phyloP scores from a whole-genome alignment of 768 basidiomycete species.

The Trametes sanguinea region DNA sequence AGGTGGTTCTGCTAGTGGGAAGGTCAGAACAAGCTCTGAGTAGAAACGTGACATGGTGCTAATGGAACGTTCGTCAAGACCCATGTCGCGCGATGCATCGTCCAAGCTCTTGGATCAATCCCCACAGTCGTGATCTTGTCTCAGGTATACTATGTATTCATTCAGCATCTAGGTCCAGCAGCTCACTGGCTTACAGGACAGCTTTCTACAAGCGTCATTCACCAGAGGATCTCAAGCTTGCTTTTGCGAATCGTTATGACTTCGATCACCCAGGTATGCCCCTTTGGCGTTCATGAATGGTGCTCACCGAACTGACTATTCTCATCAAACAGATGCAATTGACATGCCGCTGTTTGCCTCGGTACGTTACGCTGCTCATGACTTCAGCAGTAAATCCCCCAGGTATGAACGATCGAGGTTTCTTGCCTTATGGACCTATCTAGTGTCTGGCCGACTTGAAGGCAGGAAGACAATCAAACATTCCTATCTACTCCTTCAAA shows the following conservation, averaged over 20 bases:
- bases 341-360: conserved; percentile 86
- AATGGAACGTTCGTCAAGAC: conserved; percentile 49
- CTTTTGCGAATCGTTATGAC: conserved; percentile 78
- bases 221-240: conserved; percentile 78
- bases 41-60: background rate
- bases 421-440: background rate
- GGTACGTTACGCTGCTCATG: conserved; percentile 44
- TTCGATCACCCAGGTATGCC: conserved; percentile 84
- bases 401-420: background rate
- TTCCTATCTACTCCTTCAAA: conserved; percentile 93
- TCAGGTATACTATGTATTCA: too few relatives aligned
- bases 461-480: conserved; percentile 78
- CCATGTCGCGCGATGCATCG: conserved; percentile 82
- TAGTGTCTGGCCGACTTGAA: conserved; percentile 89
- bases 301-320: too few relatives aligned
- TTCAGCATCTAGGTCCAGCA: too few relatives aligned
- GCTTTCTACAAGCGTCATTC: conserved; percentile 90
- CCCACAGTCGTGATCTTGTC: conserved; percentile 90
- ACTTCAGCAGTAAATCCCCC: conserved; percentile 1
- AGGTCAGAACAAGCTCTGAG: conserved; percentile 46
- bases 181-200: conserved; percentile 59
- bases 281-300: too few relatives aligned
- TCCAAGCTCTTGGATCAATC: conserved; percentile 77
- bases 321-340: conserved; percentile 82
- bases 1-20: conserved; percentile 89